These are phyloP conservation scores for Beauveria brongniartii DNA, from an alignment of 2,329 filamentous ascomycete genomes.

Conservation along the genomic window DNA sequence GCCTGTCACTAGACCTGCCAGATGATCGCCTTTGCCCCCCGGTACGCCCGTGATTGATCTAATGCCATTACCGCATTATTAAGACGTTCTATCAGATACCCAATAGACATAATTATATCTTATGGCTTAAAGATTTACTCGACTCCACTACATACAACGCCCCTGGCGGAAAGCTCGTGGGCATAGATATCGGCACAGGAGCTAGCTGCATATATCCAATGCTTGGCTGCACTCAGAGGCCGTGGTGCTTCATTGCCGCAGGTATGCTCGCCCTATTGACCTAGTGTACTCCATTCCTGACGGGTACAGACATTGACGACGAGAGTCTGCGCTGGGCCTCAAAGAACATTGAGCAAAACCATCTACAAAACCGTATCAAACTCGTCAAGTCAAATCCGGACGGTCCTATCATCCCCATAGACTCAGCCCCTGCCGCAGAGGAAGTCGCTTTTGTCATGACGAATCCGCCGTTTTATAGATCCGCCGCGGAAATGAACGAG, in stretches of 20 bases:
- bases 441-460: slow-evolving; percentile 78
- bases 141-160: slow-evolving; percentile 57
- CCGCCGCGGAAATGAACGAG: slow-evolving; percentile 56
- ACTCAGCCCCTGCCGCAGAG: slow-evolving; percentile 36
- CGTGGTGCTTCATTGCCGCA: slow-evolving; percentile 68
- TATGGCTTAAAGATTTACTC: slow-evolving; percentile 78
- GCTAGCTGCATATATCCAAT: slow-evolving; percentile 89
- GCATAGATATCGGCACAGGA: slow-evolving; percentile 83
- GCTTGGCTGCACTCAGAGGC: slow-evolving; percentile 61
- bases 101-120: slow-evolving; percentile 76
- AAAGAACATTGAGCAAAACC: slow-evolving; percentile 60
- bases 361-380: slow-evolving; percentile 54
- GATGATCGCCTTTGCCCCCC: slow-evolving; percentile 78
- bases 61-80: too few relatives aligned
- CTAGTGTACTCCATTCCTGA: background rate
- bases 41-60: slow-evolving; percentile 35
- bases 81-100: slow-evolving; percentile 31
- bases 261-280: slow-evolving; percentile 20
- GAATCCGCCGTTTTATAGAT: slow-evolving; percentile 92
- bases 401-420: slow-evolving; percentile 55
- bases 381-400: slow-evolving; percentile 46
- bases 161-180: slow-evolving; percentile 45
- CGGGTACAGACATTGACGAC: slow-evolving; percentile 59
- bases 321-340: slow-evolving; percentile 59
- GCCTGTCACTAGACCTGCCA: slow-evolving; percentile 61